Evolutionary conservation across 139 green algal genomes (phyloP).

Genomic region (Chlamydomonas schloesseri): DNA sequence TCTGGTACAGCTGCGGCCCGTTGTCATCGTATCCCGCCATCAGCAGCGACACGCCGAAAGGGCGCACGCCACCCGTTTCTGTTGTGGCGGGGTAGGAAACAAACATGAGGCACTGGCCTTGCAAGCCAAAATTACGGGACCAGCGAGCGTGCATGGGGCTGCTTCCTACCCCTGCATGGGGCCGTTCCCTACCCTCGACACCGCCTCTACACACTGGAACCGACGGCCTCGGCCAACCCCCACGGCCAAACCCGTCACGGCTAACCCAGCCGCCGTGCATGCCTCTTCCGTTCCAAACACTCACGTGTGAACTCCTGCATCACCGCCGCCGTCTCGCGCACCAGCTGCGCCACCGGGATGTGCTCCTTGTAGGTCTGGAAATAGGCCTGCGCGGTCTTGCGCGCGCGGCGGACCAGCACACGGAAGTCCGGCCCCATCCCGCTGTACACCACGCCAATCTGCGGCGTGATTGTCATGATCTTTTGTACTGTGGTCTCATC

Average conservation of each 20-base stretch:
- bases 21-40: constrained; percentile 96
- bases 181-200: no score
- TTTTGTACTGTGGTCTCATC: constrained; percentile 94
- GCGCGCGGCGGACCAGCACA: constrained; percentile 93
- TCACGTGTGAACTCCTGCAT: constrained; percentile 99
- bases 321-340: constrained; percentile 95
- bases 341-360: constrained; percentile 97
- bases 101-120: no score
- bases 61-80: constrained; percentile 95
- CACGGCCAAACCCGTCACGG: background rate
- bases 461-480: constrained; percentile 91
- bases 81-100: no score
- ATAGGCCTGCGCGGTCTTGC: constrained; percentile 92
- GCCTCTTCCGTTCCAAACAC: background rate
- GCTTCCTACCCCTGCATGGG: no score
- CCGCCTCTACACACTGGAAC: no score
- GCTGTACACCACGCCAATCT: constrained; percentile 97
- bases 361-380: constrained; percentile 95
- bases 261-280: background rate
- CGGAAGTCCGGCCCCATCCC: constrained; percentile 98
- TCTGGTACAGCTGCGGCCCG: constrained; percentile 98
- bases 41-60: constrained; percentile 98
- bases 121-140: no score
- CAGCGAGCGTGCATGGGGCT: no score
- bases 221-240: no score